Base-by-base conservation (phyloP, 2,329 filamentous ascomycete species). In the Sporothrix mexicana region DNA sequence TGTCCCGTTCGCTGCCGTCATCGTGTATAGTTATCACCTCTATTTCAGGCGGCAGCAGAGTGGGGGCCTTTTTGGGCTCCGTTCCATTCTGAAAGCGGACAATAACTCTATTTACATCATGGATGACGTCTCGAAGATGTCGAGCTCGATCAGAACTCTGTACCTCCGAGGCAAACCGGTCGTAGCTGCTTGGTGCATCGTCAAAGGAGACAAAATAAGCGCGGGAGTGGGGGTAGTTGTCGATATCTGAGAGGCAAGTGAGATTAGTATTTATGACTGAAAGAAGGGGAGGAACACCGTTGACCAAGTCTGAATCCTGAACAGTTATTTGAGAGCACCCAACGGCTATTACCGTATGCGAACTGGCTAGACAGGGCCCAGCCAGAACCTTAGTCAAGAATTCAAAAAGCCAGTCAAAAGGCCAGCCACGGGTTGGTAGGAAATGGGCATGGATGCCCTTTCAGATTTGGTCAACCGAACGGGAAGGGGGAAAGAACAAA, bases 151-250 rank as follows among this genome's bases (percentile, higher is more conserved):
- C 57, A 6, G 9, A 17, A n/a, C 15, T 51, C 45, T 43, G 49
- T 17, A 20, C n/a, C 3, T 12, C n/a, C 10, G 49, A 8, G 20
- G 57, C 2, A 17, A 36, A 51, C 12, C 25, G 30, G 12, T 17
- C 30, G 51, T 41, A 69, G 36, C n/a, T 51, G 45, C 17, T 12
- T 43, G 49, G 67, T 5, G 51, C 49, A 43, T 57, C 4, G 12
- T 71, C 69, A 3, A 53, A 30, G 12, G 69, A 71, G 17, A 71
- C 17, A 15, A 71, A 71, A 57, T 64, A 71, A 20, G 25, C 8
- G 2, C 10, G 9, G 8, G 69, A 53, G 1, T 20, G 12, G 6
- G 69, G 69, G 25, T 71, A 71, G n/a, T 15, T 13, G 17, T 71
- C 69, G 30, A 71, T 41, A 25, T 71, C 69, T 71, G 23, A 2